phyloP scores from a whole-genome alignment of 1,284 basidiomycete species.

The Trichosporon sp. region DNA sequence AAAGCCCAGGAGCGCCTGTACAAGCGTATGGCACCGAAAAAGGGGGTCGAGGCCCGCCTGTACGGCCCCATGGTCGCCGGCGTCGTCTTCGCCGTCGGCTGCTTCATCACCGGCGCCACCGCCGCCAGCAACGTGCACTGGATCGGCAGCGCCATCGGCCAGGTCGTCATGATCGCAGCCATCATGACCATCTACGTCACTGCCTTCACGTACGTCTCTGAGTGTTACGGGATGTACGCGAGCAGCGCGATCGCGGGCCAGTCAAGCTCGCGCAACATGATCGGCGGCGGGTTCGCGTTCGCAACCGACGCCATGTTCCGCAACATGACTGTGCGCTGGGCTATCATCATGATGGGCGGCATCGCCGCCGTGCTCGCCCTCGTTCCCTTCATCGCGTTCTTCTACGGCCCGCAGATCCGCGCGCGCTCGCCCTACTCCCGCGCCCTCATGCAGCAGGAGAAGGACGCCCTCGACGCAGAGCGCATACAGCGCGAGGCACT shows the following conservation, averaged over 20 bases:
- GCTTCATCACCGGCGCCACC: conserved; percentile 55
- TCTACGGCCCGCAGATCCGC: conserved; percentile 40
- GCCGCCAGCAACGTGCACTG: conserved; percentile 32
- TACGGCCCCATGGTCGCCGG: conserved; percentile 64
- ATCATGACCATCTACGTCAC: conserved; percentile 22
- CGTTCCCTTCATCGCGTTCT: conserved; percentile 42
- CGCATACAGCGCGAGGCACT: conserved; percentile 7
- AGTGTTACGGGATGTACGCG: conserved; percentile 23
- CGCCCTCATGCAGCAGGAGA: conserved; percentile 41
- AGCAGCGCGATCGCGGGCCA: conserved; percentile 17
- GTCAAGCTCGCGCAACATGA: conserved; percentile 17
- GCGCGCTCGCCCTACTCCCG: conserved; percentile 34
- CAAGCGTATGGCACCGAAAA: conserved; percentile 37
- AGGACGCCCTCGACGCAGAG: conserved; percentile 32
- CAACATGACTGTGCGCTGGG: conserved; percentile 18
- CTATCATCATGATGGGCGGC: conserved; percentile 18
- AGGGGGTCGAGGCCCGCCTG: conserved; percentile 69
- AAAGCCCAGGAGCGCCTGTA: conserved; percentile 67
- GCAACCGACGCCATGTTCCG: conserved; percentile 24
- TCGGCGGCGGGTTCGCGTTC: conserved; percentile 17
- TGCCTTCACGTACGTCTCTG: conserved; percentile 14
- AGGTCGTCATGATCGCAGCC: conserved; percentile 55
- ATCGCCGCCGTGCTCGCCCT: conserved; percentile 25
- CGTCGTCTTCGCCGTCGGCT: conserved; percentile 59
- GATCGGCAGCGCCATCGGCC: conserved; percentile 49